These are phyloP conservation scores for Monosporozyma aquatica DNA, from an alignment of 805 yeast genomes.

Conservation along the genomic window DNA sequence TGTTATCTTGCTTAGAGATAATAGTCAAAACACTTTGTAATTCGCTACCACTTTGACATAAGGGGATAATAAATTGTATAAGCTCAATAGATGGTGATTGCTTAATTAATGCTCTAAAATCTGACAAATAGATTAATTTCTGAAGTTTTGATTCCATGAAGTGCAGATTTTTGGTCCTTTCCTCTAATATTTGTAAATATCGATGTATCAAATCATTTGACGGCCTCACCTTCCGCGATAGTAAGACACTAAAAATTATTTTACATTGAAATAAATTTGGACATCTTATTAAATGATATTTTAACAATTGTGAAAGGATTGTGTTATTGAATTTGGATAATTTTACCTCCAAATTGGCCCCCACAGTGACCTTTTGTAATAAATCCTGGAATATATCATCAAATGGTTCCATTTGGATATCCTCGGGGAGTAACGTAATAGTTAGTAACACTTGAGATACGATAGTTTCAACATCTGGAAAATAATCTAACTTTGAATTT, in stretches of 20 bases:
- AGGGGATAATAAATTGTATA: conserved; percentile 12
- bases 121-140: conserved; percentile 16
- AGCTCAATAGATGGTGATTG: conserved; percentile 10
- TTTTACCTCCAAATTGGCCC: not conserved
- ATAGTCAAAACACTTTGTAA: conserved; percentile 11
- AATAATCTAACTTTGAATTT: conserved; percentile 14
- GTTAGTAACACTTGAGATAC: conserved; percentile 1
- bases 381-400: conserved; percentile 6
- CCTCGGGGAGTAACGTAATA: not conserved
- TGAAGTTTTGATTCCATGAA: conserved; percentile 2
- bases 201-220: conserved; percentile 7
- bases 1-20: not conserved
- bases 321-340: not conserved
- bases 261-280: conserved; percentile 11
- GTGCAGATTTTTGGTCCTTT: not conserved
- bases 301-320: conserved; percentile 10
- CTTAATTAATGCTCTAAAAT: conserved; percentile 16
- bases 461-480: conserved; percentile 15
- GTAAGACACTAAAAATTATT: conserved; percentile 9
- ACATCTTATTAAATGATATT: conserved; percentile 7
- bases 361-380: conserved; percentile 4
- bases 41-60: conserved; percentile 21
- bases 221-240: conserved; percentile 11
- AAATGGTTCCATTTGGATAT: conserved; percentile 1
- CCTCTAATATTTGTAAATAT: conserved; percentile 4